Evolutionary conservation across 371 early-diverging fungal genomes (phyloP).

Genomic region (Funneliformis caledonium): DNA sequence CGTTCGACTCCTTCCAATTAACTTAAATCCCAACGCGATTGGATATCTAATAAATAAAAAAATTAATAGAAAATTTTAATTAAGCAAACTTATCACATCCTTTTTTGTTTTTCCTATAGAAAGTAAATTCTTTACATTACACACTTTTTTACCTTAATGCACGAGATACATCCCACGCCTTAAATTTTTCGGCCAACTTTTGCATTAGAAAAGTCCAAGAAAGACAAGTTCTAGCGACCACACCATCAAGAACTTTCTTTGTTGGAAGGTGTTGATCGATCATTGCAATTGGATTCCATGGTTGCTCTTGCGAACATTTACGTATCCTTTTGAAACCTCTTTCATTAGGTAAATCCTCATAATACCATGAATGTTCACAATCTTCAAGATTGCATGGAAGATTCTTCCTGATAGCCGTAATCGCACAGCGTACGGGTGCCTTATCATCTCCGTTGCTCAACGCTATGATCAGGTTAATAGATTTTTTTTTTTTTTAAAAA

Average conservation of each 20-base stretch:
- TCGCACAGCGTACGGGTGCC: not conserved
- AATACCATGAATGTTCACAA: slow-evolving; percentile 11
- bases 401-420: slow-evolving; percentile 5
- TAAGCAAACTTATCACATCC: not conserved
- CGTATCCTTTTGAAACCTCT: slow-evolving; percentile 8
- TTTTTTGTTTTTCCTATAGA: too few species aligned
- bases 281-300: slow-evolving; percentile 28
- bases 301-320: not conserved
- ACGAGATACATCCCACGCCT: not conserved
- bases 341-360: slow-evolving; percentile 16
- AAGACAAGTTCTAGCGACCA: not conserved
- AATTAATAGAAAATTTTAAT: not conserved
- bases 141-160: not conserved
- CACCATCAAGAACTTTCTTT: not conserved
- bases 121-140: not conserved
- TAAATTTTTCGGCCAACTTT: slow-evolving; percentile 1
- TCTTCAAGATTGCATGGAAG: not conserved
- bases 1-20: slow-evolving; percentile 19
- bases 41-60: not conserved
- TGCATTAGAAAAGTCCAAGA: slow-evolving; percentile 23
- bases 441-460: slow-evolving; percentile 23
- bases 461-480: not conserved
- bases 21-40: slow-evolving; percentile 13
- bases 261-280: slow-evolving; percentile 1
- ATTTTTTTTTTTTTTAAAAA: not conserved